phyloP scores from a whole-genome alignment of 257 asterid genomes.

The Henckelia pumila region DNA sequence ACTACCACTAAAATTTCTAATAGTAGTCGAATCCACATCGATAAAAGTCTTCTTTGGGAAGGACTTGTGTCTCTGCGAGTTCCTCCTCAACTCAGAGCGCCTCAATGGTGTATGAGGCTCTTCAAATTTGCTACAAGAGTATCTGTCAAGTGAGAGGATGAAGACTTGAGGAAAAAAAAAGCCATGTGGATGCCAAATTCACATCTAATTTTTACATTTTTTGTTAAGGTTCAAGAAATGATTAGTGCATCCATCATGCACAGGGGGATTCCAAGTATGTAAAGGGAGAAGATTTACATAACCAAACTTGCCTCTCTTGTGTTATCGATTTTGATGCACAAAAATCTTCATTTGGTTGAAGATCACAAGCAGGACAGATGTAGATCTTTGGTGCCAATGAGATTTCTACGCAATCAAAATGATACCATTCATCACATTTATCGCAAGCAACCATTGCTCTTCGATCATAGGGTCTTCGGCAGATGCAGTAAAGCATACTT shows the following conservation, averaged over 20 bases:
- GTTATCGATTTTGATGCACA: constrained; percentile 28
- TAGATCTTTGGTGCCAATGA: constrained; percentile 66
- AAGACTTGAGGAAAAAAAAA: not conserved
- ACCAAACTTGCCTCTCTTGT: constrained; percentile 51
- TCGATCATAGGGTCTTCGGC: constrained; percentile 79
- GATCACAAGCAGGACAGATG: constrained; percentile 86
- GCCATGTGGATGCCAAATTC: not conserved
- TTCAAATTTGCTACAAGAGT: constrained; percentile 43
- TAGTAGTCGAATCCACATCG: constrained; percentile 28
- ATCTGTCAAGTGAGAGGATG: constrained; percentile 38
- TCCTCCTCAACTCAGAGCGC: constrained; percentile 52
- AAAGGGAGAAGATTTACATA: not conserved
- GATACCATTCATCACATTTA: constrained; percentile 92
- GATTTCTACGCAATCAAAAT: constrained; percentile 79
- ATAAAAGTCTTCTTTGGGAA: constrained; percentile 21
- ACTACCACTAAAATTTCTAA: constrained; percentile 29
- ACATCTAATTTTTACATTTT: not conserved
- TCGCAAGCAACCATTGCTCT: constrained; percentile 91
- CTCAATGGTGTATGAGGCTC: constrained; percentile 88
- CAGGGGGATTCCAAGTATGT: not conserved
- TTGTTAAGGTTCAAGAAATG: not conserved
- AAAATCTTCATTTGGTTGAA: constrained; percentile 34
- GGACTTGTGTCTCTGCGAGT: constrained; percentile 34
- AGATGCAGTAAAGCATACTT: constrained; percentile 93
- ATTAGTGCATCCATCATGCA: not conserved